phyloP scores from a whole-genome alignment of 345 rosid species.

The Bruguiera sexangula region DNA sequence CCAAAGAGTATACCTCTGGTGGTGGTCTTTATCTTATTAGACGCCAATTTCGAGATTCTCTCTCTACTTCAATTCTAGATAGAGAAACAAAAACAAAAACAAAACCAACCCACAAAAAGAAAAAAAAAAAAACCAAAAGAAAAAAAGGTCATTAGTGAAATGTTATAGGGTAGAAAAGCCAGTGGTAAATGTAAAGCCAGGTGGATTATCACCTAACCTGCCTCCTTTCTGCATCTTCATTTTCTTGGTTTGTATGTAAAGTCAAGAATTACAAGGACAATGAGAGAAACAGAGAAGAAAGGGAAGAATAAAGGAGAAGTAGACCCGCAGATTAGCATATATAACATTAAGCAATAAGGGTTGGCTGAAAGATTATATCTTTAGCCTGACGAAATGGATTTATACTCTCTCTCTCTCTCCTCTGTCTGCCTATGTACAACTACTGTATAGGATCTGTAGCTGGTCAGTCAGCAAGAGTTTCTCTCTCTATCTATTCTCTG shows the following conservation, averaged over 20 bases:
- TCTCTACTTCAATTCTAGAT: background rate
- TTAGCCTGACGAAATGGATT: constrained; percentile 14
- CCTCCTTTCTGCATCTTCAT: too few relatives aligned
- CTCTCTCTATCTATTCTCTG: background rate
- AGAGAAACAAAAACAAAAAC: background rate
- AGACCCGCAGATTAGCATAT: background rate
- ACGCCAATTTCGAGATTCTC: constrained; percentile 54
- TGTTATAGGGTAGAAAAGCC: constrained; percentile 2
- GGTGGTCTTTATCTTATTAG: constrained; percentile 31
- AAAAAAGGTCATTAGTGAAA: constrained; percentile 7
- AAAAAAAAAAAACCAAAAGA: constrained; percentile 1
- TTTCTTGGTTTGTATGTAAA: too few relatives aligned
- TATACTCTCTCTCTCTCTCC: background rate
- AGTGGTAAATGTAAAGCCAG: constrained; percentile 17
- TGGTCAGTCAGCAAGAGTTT: constrained; percentile 4
- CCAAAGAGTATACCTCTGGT: constrained; percentile 5
- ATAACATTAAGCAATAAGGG: background rate
- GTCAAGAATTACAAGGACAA: background rate
- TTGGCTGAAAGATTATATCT: constrained; percentile 12
- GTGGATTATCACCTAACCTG: background rate
- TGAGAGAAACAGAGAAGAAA: constrained; percentile 8
- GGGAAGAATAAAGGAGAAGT: background rate
- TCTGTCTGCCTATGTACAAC: background rate
- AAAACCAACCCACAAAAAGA: constrained; percentile 14
- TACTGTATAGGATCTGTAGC: constrained; percentile 4